Evolutionary conservation across 2,329 filamentous ascomycete genomes (phyloP), one percentile per base, ranked within the genome.

Genomic region (Drechslerella dactyloides): DNA sequence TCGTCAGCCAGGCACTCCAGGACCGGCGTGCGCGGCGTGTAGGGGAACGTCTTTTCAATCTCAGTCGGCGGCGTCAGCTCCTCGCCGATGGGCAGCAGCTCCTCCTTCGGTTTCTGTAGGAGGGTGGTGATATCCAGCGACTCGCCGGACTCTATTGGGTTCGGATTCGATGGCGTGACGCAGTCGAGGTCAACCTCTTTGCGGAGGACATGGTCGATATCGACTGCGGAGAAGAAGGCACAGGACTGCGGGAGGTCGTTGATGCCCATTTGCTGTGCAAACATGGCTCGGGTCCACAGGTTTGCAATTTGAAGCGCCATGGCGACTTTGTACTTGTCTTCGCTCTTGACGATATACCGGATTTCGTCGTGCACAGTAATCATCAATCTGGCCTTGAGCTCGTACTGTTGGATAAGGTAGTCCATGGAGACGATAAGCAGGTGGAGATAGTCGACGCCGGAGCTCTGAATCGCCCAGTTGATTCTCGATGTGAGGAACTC

Each of bases 111-210:
- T 78, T 90, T 94, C 0, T 84, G 84, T 1, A 99, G 85, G 0
- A 99, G 84, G n/a, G 87, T 80, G 1, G 80, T 78, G 61, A 99
- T 96, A 78, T 96, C 93, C 7, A 99, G 80, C 72, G 87, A 92
- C 80, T 97, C 93, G 37, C 96, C 94, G 1, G 87, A 89, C 0
- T 90, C 84, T 46, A 99, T 97, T 30, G 88, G 84, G 0, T 85
- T 84, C 0, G 85, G 85, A 79, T 99, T 90, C 48, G 90, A 94
- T 0, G 94, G 94, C 0, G 94, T 99, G 48, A 97, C 81, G 78
- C 94, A 99, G 77, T 96, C 90, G 91, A 99, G 96, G 79, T 99
- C 90, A 2, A 99, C 96, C 80, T 99, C 94, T 79, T 99, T 99
- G 57, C 94, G 86, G n/a, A 99, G 83, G 1, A 99, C 93, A 76